Base-by-base conservation (phyloP, 2,329 filamentous ascomycete species). In the Ampelomyces quisqualis region DNA sequence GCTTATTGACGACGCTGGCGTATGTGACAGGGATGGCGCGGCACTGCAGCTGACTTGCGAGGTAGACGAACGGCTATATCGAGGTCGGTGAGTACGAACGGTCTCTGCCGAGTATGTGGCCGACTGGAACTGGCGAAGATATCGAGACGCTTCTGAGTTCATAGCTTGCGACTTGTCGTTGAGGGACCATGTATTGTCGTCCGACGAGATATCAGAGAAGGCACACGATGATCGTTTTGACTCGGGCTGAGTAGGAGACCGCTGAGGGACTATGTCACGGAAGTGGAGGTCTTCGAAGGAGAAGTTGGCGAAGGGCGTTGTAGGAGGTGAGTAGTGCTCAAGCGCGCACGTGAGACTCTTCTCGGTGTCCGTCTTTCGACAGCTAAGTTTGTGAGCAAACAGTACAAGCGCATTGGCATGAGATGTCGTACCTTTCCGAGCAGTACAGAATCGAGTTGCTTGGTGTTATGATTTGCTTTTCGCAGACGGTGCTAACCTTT, bases 391-490 rank as follows among this genome's bases (percentile, higher is more conserved):
- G 19, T 18, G 38, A 40, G 50, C 64, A 26, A 61, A 55, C 32
- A 30, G 13, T 15, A 19, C n/a, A 5, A 14, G 5, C 7, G 22
- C 32, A 15, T 30, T 29, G 32, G 24, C 37, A 34, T 13, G 15
- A 31, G 17, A 17, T 28, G 11, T 13, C 19, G 10, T 40, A 83
- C 80, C 76, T 76, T 71, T 83, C 79, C 36, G 79, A 83, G 69
- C 81, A 84, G 62, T 84, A 84, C 30, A 84, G 70, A 27, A 82
- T 73, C 11, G 73, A 74, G 58, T 79, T 78, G 62, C 77, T 76
- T 11, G 81, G 81, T 21, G 77, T 74, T 38, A 79, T 75, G 55
- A 84, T 84, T 68, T 84, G 80, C 63, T 76, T 81, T 64, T 84
- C 81, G 65, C 81, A 84, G 58, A 77, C 81, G 49, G 80, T 77